Conservation (phyloP, 345 rosid genomes). For the Salix viminalis region DNA sequence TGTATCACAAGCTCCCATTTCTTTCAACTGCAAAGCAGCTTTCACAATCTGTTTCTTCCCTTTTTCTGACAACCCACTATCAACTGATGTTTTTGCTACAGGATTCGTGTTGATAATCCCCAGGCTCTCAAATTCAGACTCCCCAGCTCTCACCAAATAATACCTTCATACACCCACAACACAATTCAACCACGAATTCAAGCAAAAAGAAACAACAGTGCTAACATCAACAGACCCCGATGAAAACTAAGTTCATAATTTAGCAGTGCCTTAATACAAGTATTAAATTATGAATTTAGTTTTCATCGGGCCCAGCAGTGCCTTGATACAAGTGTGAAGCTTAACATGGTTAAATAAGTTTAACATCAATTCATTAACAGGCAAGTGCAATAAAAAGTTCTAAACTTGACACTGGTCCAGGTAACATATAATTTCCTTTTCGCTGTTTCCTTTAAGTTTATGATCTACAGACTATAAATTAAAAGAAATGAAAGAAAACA, state of each 20-base stretch:
- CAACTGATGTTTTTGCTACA: conserved; percentile 79
- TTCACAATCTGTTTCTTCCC: conserved; percentile 76
- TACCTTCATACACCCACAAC: conserved; percentile 45
- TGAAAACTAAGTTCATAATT: too few relatives aligned
- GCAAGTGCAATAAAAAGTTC: too few relatives aligned
- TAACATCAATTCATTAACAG: too few relatives aligned
- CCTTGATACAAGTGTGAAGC: too few relatives aligned
- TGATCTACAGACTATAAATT: background rate
- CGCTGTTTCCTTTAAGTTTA: background rate
- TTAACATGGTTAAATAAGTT: too few relatives aligned
- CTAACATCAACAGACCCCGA: too few relatives aligned
- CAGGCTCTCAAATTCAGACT: conserved; percentile 69
- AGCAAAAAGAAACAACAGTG: background rate
- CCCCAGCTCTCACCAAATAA: conserved; percentile 87
- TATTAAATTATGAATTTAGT: too few relatives aligned
- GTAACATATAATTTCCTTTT: background rate
- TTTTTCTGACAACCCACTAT: conserved; percentile 70
- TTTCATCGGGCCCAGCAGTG: too few relatives aligned
- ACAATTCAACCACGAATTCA: conserved; percentile 7
- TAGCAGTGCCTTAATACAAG: too few relatives aligned
- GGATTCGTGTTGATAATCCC: conserved; percentile 91
- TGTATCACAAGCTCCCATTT: conserved; percentile 69
- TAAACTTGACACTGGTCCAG: too few relatives aligned
- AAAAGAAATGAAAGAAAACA: background rate
- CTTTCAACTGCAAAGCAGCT: conserved; percentile 65